These are phyloP conservation scores for Dendrobium nobile DNA, from an alignment of 106 monocot species.

Conservation along the genomic window DNA sequence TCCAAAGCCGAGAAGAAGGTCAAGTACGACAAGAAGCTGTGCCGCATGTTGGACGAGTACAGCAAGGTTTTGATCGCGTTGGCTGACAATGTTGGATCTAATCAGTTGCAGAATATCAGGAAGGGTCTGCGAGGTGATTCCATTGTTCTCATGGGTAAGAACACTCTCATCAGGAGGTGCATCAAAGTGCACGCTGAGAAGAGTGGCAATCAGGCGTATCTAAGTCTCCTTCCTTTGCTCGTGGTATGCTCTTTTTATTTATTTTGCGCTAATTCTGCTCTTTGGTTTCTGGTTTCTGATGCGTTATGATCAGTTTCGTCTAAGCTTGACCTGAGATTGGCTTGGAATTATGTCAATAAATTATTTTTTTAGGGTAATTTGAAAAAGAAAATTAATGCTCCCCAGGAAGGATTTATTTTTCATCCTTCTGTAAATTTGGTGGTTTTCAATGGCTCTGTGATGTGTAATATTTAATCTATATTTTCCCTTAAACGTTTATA, in stretches of 20 bases:
- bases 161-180: conserved; percentile 82
- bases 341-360: not conserved
- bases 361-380: not conserved
- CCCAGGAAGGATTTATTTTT: not conserved
- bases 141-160: conserved; percentile 81
- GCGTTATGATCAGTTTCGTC: not conserved
- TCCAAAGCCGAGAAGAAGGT: conserved; percentile 89
- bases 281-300: not conserved
- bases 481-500: not conserved
- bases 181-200: conserved; percentile 73
- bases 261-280: not conserved
- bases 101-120: conserved; percentile 69
- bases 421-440: not conserved
- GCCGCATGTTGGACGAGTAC: conserved; percentile 67
- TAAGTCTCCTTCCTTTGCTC: conserved; percentile 57
- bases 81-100: conserved; percentile 90
- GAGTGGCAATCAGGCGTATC: conserved; percentile 48
- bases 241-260: conserved; percentile 27
- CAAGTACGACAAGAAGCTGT: conserved; percentile 71
- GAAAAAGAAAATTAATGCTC: not conserved
- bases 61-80: conserved; percentile 59
- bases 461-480: not conserved
- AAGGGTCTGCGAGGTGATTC: conserved; percentile 65
- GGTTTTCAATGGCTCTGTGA: not conserved
- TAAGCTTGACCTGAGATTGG: not conserved